Conservation (phyloP, 225 moss, liverwort and hornwort genomes). For the Neckera pumila region DNA sequence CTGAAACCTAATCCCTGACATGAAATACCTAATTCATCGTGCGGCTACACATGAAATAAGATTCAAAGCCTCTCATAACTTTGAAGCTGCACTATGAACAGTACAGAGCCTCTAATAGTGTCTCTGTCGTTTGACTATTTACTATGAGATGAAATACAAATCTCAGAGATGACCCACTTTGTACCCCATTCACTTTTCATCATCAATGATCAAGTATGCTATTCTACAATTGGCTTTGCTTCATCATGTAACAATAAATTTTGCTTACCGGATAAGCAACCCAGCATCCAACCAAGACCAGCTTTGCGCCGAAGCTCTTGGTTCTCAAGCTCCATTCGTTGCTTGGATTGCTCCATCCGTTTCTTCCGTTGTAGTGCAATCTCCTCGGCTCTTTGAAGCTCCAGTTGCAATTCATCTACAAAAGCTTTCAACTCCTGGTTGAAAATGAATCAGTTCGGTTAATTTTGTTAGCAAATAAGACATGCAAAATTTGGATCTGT, state of each 20-base stretch:
- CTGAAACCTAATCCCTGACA: background rate
- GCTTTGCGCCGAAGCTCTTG: conserved; percentile 51
- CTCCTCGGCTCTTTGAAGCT: conserved; percentile 45
- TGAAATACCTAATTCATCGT: background rate
- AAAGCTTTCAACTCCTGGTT: conserved; percentile 46
- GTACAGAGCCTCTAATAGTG: background rate
- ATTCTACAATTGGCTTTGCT: background rate
- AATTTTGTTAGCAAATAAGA: background rate
- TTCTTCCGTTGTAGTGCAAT: conserved; percentile 22
- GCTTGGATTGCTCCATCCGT: conserved; percentile 28
- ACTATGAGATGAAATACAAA: background rate
- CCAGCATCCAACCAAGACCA: conserved; percentile 70
- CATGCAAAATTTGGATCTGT: background rate
- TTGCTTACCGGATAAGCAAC: conserved; percentile 50
- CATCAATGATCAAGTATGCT: background rate
- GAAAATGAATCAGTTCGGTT: background rate
- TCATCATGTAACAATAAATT: background rate
- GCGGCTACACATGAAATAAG: background rate
- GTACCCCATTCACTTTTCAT: background rate
- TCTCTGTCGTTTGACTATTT: background rate
- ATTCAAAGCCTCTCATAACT: background rate
- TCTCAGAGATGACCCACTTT: background rate
- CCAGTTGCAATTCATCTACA: conserved; percentile 40
- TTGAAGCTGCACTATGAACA: background rate
- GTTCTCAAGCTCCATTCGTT: conserved; percentile 47